Evolutionary conservation across 208 protist genomes (phyloP).

Genomic region (Herpetomonas samuelpessoai): DNA sequence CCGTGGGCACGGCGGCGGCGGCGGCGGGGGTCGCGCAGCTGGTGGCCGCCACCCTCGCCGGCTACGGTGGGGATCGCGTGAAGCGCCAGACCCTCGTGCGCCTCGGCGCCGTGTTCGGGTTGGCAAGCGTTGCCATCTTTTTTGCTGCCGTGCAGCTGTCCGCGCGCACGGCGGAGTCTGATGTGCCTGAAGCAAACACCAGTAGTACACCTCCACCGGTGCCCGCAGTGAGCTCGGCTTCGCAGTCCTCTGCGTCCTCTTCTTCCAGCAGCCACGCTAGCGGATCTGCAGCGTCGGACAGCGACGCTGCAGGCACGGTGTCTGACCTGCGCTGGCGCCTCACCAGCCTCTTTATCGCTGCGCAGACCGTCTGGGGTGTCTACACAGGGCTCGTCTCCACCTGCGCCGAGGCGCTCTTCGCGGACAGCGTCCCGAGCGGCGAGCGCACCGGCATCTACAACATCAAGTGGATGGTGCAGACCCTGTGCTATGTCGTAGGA

Average conservation of each 20-base stretch:
- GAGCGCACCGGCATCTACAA: constrained; percentile 51
- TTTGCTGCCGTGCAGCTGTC: constrained; percentile 1
- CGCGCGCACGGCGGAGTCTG: background rate
- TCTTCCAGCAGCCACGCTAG: background rate
- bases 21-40: constrained; percentile 38
- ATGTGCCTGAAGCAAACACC: background rate
- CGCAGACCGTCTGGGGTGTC: constrained; percentile 40
- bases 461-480: constrained; percentile 70
- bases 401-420: constrained; percentile 56
- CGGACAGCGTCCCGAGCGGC: constrained; percentile 43
- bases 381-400: constrained; percentile 43
- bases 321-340: constrained; percentile 3
- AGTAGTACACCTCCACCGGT: no score
- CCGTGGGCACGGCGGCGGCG: constrained; percentile 29
- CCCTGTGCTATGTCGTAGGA: constrained; percentile 49
- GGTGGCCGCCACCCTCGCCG: constrained; percentile 21
- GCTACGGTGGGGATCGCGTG: constrained; percentile 12
- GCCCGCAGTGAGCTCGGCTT: background rate
- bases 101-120: constrained; percentile 20
- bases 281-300: background rate
- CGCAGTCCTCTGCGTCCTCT: constrained; percentile 7
- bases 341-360: constrained; percentile 9
- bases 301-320: background rate
- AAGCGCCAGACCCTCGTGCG: constrained; percentile 22
- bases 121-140: constrained; percentile 23